phyloP scores from a whole-genome alignment of 192 early-diverging fungal species.

The Backusella psychrophila region DNA sequence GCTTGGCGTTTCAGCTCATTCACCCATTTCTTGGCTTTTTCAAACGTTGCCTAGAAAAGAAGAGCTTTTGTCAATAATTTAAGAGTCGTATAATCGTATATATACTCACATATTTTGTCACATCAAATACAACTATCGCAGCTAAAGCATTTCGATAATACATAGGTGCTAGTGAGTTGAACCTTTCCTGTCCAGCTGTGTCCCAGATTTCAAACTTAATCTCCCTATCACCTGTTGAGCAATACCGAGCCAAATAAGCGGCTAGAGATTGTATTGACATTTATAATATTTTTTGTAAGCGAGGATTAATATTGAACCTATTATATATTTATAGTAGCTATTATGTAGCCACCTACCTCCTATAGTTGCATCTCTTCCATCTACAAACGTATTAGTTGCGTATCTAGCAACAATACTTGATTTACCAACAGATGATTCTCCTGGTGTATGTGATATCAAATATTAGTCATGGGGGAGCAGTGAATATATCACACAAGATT shows the following conservation, averaged over 20 bases:
- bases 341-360: conserved; percentile 62
- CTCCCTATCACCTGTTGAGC: conserved; percentile 79
- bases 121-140: conserved; percentile 95
- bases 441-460: conserved; percentile 27
- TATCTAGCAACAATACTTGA: conserved; percentile 94
- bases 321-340: background rate
- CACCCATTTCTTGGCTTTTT: conserved; percentile 95
- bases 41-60: conserved; percentile 43
- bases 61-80: background rate
- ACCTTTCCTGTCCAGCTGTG: conserved; percentile 97
- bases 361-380: conserved; percentile 98
- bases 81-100: background rate
- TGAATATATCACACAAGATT: background rate
- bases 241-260: conserved; percentile 91
- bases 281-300: background rate
- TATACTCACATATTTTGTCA: conserved; percentile 69
- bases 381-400: conserved; percentile 92
- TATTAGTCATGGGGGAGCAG: background rate
- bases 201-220: conserved; percentile 90
- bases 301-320: background rate
- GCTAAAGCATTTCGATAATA: conserved; percentile 99
- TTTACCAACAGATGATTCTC: conserved; percentile 97
- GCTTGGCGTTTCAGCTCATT: conserved; percentile 97
- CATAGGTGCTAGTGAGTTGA: conserved; percentile 88
- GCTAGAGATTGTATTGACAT: conserved; percentile 36